Evolutionary conservation across 371 early-diverging fungal species (phyloP).

Genomic region (Mortierella sp.): DNA sequence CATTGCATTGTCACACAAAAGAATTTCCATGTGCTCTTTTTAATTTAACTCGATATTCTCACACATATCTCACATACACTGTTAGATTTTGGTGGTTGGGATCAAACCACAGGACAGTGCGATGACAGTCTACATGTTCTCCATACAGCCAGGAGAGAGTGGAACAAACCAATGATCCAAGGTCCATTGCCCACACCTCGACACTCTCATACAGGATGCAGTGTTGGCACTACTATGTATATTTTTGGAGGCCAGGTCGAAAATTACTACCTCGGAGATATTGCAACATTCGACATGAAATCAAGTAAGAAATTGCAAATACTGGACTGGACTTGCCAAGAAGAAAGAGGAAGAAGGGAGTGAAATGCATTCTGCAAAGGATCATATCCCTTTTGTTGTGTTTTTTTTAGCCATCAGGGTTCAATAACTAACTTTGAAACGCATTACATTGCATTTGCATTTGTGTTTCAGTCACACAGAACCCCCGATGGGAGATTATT

Average conservation of each 20-base stretch:
- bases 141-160: conserved; percentile 60
- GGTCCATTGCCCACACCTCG: conserved; percentile 73
- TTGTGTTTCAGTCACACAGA: conserved; percentile 53
- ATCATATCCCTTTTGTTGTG: too few species aligned
- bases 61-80: too few species aligned
- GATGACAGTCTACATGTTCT: conserved; percentile 43
- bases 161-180: conserved; percentile 68
- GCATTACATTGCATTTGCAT: too few species aligned
- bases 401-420: too few species aligned
- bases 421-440: too few species aligned
- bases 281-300: conserved; percentile 77
- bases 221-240: conserved; percentile 74
- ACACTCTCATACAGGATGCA: conserved; percentile 75
- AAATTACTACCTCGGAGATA: conserved; percentile 74
- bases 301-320: too few species aligned
- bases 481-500: conserved; percentile 70
- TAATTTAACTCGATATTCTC: too few species aligned
- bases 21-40: too few species aligned
- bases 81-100: conserved; percentile 55
- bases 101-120: conserved; percentile 52
- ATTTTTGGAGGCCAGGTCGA: conserved; percentile 83
- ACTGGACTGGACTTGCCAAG: too few species aligned
- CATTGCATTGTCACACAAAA: too few species aligned
- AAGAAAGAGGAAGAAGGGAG: too few species aligned
- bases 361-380: too few species aligned